Evolutionary conservation across 1,284 basidiomycete genomes (phyloP).

Genomic region (Cystobasidiaceae sp.): DNA sequence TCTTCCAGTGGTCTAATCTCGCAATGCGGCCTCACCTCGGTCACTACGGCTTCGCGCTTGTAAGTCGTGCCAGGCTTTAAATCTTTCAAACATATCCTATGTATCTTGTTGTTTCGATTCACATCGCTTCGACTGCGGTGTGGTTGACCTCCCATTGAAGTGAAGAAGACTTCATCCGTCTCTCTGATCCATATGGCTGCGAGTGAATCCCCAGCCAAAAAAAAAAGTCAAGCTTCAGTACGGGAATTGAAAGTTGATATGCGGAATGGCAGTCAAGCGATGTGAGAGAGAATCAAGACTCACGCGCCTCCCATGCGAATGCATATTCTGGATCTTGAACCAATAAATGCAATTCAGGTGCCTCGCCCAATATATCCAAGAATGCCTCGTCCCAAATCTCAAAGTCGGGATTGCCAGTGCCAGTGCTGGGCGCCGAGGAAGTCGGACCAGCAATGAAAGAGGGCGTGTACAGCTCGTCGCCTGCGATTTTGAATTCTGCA

Average conservation of each 20-base stretch:
- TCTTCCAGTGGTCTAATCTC: not conserved
- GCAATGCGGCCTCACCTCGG: not conserved
- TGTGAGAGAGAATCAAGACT: not conserved
- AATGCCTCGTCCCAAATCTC: slow-evolving; percentile 14
- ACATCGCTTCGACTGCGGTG: slow-evolving; percentile 8
- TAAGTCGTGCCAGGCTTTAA: slow-evolving; percentile 3
- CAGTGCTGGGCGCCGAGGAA: too few relatives aligned
- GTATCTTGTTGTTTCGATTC: slow-evolving; percentile 5
- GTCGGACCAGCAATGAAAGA: too few relatives aligned
- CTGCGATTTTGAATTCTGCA: too few relatives aligned
- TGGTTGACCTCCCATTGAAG: slow-evolving; percentile 11
- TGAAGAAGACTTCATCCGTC: slow-evolving; percentile 15
- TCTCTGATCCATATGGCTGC: slow-evolving; percentile 8
- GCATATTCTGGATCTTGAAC: slow-evolving; percentile 3
- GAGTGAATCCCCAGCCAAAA: not conserved
- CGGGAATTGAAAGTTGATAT: not conserved
- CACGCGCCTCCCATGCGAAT: slow-evolving; percentile 13
- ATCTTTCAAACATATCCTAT: slow-evolving; percentile 4
- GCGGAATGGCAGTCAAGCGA: not conserved
- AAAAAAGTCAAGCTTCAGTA: not conserved
- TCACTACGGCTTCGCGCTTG: not conserved
- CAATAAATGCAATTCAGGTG: not conserved
- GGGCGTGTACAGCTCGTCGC: too few relatives aligned
- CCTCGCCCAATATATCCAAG: not conserved
- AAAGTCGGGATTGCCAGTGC: not conserved